Evolutionary conservation across 140 eudicot species (phyloP), one percentile per base, ranked within the genome.

Genomic region (Oenanthe javanica): DNA sequence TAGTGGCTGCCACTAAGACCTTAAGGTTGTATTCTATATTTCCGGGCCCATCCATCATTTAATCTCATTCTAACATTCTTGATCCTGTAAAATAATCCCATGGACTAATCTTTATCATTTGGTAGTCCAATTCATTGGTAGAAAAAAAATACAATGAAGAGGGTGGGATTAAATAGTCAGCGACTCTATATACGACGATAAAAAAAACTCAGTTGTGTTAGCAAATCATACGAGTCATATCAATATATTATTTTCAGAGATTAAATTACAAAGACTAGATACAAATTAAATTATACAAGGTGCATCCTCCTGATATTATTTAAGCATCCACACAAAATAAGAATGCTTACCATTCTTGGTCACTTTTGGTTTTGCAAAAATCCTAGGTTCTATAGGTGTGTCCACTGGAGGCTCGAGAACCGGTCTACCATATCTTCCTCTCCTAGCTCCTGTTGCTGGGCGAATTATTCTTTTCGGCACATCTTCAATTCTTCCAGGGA

Each of bases 321-420:
- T 27, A 10, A 27, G 21, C 73, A 67, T 43, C 73, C 21, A 27
- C 73, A 15, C 19, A 27, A 38, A 18, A 67, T 25, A 27, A 67
- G 43, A 67, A 54, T 25, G 79, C 85, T 71, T 84, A 93, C 97
- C 89, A 40, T 84, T 71, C 27, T 50, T 79, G 23, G 75, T 84
- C 78, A 23, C 77, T 82, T 89, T 82, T 21, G 74, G 80, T 84
- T 85, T 89, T 42, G 86, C 85, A 55, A 84, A 82, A 73, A 81
- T 49, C 45, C 70, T 80, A 75, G 72, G 55, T 52, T 82, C 89
- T 42, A 84, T 38, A 49, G 70, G 43, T 6, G 59, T 43, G 8
- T 91, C 98, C 57, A 50, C 72, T 72, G 85, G 82, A 74, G 98
- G 98, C 77, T 77, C 87, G 4, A 84, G 75, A 49, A 91, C 98